Base-by-base conservation (phyloP, 331 rosid genomes). In the Cucumis variabilis region DNA sequence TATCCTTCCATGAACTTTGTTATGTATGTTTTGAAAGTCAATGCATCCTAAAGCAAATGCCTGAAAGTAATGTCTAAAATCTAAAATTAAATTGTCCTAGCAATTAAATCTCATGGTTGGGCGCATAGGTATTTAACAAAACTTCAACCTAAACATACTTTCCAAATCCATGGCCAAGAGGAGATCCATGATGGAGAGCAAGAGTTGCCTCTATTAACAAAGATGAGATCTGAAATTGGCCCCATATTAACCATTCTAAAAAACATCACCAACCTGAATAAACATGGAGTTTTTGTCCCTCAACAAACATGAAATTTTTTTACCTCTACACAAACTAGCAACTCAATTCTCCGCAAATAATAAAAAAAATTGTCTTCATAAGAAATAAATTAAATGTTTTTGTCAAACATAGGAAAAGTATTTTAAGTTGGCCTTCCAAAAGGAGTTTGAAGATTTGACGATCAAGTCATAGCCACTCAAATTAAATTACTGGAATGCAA, bases 101-200 rank as follows among this genome's bases (percentile, higher is more conserved):
- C 63, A 69, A 24, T 30, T 30, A 30, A 30, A 30, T 30, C 37
- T 3, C 37, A 30, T 30, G 37, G 37, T 30, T 30, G 37, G 37
- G 37, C 37, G 1, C 37, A 30, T 30, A 30, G 37, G 37, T 30
- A 30, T 30, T 30, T 30, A 30, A 85, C 68, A 62, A 77, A 84
- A 75, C 75, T 89, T 80, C 89, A 90, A 95, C 99, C 96, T 94
- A 98, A 88, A 94, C 96, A 88, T 95, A 97, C 86, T 96, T 97
- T 87, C 99, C 96, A 66, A 97, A 96, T 85, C 95, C 98, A 86
- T 30, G 90, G 90, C 94, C 92, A 12, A 97, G 94, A 66, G 98
- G 99, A 91, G 99, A 97, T 87, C 99, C 98, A 92, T 97, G 99
- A 91, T 92, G 96, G 14, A 97, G 90, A 77, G 98, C 99, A 87